Base-by-base conservation (phyloP, 495 filamentous ascomycete genomes). In the Emericellopsis terricola region DNA sequence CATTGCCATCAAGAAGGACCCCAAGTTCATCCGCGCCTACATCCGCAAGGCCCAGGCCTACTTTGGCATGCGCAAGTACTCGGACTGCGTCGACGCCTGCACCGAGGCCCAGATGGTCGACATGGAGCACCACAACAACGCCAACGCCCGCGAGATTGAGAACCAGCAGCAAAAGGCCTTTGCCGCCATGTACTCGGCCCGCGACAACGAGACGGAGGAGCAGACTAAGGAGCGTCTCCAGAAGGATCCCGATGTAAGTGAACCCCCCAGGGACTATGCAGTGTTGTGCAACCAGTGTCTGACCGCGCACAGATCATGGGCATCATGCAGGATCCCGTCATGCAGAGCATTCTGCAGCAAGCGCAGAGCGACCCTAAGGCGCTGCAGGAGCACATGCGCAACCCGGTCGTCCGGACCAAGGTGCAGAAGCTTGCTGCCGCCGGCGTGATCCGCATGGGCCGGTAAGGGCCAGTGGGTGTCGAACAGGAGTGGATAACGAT, bases 21-120 rank as follows among this genome's bases (percentile, higher is more conserved):
- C 77, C 37, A 81, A 81, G 52, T 96, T 99, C 58, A 85, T 96
- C 59, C 71, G 86, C 19, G 89, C 89, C 1, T 94, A 94, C 53
- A 74, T 96, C 45, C 75, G 89, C 46, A 96, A 94, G 62, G 83
- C 85, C 0, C 81, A 93, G 55, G 81, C 86, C 11, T 78, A 78
- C 50, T 78, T 91, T 40, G 85, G 81, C 37, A 99, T 99, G 89
- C 79, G 85, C 45, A 84, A 99, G 55, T 96, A 91, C 62, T 92
- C 73, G 60, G 84, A 79, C 52, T 92, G 80, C 46, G 60, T 94
- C 28, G 91, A 97, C 49, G 78, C 74, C 14, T 93, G 84, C 62
- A 71, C 71, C 21, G 81, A 84, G 41, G 89, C 91, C 2, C 56
- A 65, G 2, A 67, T 75, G 39, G 69, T 84, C 13, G 91, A 99